These are phyloP conservation scores for Persicaria maculosa DNA, from an alignment of 148 eudicot genomes.

Conservation along the genomic window DNA sequence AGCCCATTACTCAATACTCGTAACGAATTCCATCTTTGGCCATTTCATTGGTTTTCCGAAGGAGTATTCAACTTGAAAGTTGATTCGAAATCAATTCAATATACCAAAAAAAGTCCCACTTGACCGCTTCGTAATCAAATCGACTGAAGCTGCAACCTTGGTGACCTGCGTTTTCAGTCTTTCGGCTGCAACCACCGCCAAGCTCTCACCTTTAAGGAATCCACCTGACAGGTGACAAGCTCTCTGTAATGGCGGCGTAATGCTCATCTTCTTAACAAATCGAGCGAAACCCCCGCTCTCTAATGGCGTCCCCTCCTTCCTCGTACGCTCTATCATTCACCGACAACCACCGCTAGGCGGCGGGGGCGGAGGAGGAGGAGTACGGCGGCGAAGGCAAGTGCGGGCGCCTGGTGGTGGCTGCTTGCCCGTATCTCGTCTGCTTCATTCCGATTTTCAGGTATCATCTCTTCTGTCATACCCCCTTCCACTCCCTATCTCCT, in stretches of 20 bases:
- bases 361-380: conserved; percentile 23
- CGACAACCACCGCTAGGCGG: conserved; percentile 15
- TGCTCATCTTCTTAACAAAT: conserved; percentile 10
- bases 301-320: conserved; percentile 29
- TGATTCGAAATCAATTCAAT: no score
- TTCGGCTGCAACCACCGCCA: no score
- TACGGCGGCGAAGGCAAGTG: conserved; percentile 13
- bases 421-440: conserved; percentile 63
- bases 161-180: no score
- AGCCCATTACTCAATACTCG: no score
- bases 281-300: conserved; percentile 5
- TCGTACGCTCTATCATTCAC: conserved; percentile 24
- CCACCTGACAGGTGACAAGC: background rate
- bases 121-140: no score
- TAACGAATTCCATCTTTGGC: no score
- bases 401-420: conserved; percentile 37
- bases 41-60: no score
- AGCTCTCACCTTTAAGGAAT: no score
- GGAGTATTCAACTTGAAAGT: no score
- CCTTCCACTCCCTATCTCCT: conserved; percentile 29
- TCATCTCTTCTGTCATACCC: conserved; percentile 50
- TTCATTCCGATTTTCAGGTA: conserved; percentile 36
- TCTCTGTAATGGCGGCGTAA: conserved; percentile 10
- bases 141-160: no score
- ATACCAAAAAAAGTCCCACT: no score